phyloP scores from a whole-genome alignment of 768 basidiomycete genomes.

The Xerocomellus chrysenteron region DNA sequence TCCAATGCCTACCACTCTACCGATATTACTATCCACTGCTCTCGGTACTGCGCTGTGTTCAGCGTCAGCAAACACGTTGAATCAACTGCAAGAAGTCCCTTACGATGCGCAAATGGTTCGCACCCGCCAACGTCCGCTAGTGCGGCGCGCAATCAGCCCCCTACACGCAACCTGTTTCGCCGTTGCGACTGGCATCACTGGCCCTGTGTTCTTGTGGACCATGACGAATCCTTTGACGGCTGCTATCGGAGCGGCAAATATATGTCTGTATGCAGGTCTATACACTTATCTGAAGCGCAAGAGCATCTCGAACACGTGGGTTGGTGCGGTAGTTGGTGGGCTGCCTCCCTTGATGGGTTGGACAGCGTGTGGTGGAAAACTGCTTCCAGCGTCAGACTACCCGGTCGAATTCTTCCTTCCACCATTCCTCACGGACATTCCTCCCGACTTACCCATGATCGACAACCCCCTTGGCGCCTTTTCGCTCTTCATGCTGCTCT shows the following conservation, averaged over 20 bases:
- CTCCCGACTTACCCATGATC: conserved; percentile 48
- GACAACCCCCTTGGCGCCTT: conserved; percentile 83
- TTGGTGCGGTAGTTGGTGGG: conserved; percentile 88
- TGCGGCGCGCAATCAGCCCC: conserved; percentile 79
- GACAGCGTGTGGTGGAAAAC: conserved; percentile 86
- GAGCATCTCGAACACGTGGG: conserved; percentile 86
- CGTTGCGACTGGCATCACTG: conserved; percentile 68
- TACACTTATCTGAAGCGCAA: conserved; percentile 94
- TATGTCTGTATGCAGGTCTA: conserved; percentile 83
- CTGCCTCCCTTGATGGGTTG: conserved; percentile 97
- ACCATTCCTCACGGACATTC: conserved; percentile 46
- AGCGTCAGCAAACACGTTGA: conserved; percentile 91
- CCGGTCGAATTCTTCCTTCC: conserved; percentile 63
- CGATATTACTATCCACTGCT: conserved; percentile 83
- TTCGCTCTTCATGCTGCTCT: conserved; percentile 81
- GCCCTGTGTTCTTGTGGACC: conserved; percentile 73
- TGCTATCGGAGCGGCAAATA: conserved; percentile 76
- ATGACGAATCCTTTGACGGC: conserved; percentile 89
- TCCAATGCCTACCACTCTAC: conserved; percentile 80
- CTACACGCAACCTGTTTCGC: conserved; percentile 85
- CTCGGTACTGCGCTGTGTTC: conserved; percentile 88
- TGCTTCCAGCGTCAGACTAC: conserved; percentile 64
- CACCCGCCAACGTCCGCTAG: conserved; percentile 85
- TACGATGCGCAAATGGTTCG: conserved; percentile 97
- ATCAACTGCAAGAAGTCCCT: conserved; percentile 92